Conservation (phyloP, 2,329 filamentous ascomycete genomes). For the Fusarium citri region DNA sequence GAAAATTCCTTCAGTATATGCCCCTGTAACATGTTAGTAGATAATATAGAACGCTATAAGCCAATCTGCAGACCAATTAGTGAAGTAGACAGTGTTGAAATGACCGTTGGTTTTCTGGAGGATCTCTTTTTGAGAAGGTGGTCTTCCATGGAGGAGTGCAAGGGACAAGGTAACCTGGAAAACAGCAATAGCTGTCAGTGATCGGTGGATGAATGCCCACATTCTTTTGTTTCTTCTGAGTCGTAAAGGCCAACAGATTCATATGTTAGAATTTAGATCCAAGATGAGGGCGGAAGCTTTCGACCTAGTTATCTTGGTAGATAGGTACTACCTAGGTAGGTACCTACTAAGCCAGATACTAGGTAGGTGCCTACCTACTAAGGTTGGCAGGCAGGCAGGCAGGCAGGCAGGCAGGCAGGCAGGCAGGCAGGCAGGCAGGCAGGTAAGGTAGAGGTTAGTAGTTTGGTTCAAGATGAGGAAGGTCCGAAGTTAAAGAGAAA, state of each 20-base stretch:
- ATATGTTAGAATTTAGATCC: neutral
- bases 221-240: slow-evolving; percentile 31
- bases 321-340: too few species aligned
- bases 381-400: too few species aligned
- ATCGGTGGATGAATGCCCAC: slow-evolving; percentile 43
- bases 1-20: slow-evolving; percentile 36
- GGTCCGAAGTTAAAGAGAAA: neutral
- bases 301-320: neutral
- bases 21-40: slow-evolving; percentile 32
- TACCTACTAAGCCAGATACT: neutral
- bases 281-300: neutral
- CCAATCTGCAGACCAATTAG: slow-evolving; percentile 19
- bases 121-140: slow-evolving; percentile 7
- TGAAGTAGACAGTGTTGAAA: slow-evolving; percentile 30
- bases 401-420: too few species aligned
- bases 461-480: neutral
- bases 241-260: neutral
- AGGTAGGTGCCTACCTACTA: too few species aligned
- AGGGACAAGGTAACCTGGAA: slow-evolving; percentile 42
- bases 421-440: neutral
- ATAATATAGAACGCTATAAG: slow-evolving; percentile 58
- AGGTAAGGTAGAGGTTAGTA: neutral
- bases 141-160: slow-evolving; percentile 33
- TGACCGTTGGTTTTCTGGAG: slow-evolving; percentile 41
- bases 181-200: slow-evolving; percentile 44